Evolutionary conservation across 1,139 yeast genomes (phyloP).

Genomic region (Yamadazyma friedrichii): DNA sequence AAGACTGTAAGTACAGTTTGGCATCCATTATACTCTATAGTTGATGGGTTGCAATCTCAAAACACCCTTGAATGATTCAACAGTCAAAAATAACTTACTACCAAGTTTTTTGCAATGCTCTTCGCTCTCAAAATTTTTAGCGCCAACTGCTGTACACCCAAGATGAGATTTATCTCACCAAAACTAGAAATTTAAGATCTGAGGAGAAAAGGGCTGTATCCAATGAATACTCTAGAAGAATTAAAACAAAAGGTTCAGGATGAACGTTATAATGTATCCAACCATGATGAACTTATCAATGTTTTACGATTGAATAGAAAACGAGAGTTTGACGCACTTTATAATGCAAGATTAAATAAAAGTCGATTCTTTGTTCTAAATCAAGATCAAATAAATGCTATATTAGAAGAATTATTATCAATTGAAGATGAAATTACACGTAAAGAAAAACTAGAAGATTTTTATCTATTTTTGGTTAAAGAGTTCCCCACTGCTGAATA

Average conservation of each 20-base stretch:
- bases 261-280: slow-evolving; percentile 16
- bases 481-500: slow-evolving; percentile 21
- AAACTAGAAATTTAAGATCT: neutral
- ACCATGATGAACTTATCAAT: slow-evolving; percentile 22
- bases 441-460: slow-evolving; percentile 14
- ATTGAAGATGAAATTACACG: slow-evolving; percentile 16
- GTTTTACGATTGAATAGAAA: slow-evolving; percentile 12
- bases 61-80: too few relatives aligned
- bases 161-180: too few relatives aligned
- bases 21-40: slow-evolving; percentile 58
- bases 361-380: slow-evolving; percentile 20
- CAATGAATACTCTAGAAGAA: slow-evolving; percentile 5
- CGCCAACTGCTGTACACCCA: too few relatives aligned
- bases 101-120: slow-evolving; percentile 2
- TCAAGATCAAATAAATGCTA: slow-evolving; percentile 24
- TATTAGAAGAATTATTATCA: slow-evolving; percentile 24
- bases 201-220: neutral
- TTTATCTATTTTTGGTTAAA: slow-evolving; percentile 18
- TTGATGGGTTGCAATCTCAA: too few relatives aligned
- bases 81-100: neutral
- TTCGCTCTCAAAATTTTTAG: slow-evolving; percentile 2
- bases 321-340: slow-evolving; percentile 12
- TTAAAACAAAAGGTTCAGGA: slow-evolving; percentile 8
- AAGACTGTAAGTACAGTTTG: slow-evolving; percentile 64
- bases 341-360: slow-evolving; percentile 21